Percentiles rank a stretch among this genome's conserved stretches.
These are phyloP conservation scores for Trichosporon sp. DNA, from an alignment of 1,284 basidiomycete genomes.

Conservation along the genomic window DNA sequence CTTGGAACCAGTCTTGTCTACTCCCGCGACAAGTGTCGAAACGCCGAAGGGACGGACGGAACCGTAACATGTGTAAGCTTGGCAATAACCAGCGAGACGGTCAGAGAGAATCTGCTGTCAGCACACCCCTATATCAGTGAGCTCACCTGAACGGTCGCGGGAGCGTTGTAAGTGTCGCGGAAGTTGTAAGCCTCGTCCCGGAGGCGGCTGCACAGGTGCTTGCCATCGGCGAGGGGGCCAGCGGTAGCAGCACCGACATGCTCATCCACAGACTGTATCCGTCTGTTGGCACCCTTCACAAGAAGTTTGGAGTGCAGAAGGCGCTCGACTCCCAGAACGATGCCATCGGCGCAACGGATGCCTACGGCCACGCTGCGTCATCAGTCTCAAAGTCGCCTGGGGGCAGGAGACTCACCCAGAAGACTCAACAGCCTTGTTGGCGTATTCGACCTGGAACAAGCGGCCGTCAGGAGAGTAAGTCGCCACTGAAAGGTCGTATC, in stretches of 20 bases:
- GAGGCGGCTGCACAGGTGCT: constrained; percentile 82
- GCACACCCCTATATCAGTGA: not conserved
- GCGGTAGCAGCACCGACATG: constrained; percentile 93
- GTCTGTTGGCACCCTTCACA: constrained; percentile 86
- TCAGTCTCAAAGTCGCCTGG: constrained; percentile 13
- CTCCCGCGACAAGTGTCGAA: constrained; percentile 83
- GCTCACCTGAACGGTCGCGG: constrained; percentile 77
- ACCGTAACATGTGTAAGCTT: constrained; percentile 96
- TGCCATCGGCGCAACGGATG: constrained; percentile 87
- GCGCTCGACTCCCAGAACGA: constrained; percentile 95
- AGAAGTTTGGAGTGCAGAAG: constrained; percentile 96
- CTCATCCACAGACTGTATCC: constrained; percentile 90
- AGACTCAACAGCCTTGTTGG: constrained; percentile 97
- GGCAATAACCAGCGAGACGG: constrained; percentile 83
- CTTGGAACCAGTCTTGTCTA: constrained; percentile 85
- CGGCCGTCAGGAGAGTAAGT: constrained; percentile 98
- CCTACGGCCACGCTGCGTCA: constrained; percentile 78
- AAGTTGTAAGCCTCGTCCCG: constrained; percentile 80
- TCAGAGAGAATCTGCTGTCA: constrained; percentile 63
- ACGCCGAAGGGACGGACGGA: constrained; percentile 97
- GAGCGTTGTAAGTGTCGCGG: constrained; percentile 74
- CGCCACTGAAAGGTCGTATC: constrained; percentile 96
- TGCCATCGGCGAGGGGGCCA: constrained; percentile 90
- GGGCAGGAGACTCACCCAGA: constrained; percentile 68
- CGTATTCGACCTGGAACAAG: constrained; percentile 99